Evolutionary conservation across 2,329 filamentous ascomycete species (phyloP).

Genomic region (Apiospora phragmitis): DNA sequence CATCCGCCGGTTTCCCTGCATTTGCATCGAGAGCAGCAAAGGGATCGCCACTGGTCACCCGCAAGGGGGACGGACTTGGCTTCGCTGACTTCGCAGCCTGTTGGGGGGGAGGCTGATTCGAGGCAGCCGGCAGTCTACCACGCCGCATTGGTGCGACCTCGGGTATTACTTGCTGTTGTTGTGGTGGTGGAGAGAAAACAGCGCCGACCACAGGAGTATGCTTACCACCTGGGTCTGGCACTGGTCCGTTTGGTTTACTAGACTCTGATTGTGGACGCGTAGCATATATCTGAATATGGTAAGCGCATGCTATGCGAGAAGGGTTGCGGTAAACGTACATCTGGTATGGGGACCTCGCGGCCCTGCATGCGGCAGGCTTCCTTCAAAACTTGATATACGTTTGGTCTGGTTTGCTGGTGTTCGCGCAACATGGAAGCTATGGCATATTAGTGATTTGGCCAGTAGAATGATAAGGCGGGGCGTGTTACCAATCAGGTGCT

Average conservation of each 20-base stretch:
- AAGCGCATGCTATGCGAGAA: constrained; percentile 18
- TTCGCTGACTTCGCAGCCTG: constrained; percentile 55
- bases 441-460: constrained; percentile 22
- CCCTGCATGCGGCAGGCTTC: constrained; percentile 90
- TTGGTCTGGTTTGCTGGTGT: constrained; percentile 75
- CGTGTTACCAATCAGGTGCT: constrained; percentile 81
- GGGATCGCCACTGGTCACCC: constrained; percentile 73
- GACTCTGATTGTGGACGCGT: constrained; percentile 64
- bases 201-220: constrained; percentile 71
- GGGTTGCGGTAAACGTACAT: constrained; percentile 59
- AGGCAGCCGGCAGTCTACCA: constrained; percentile 68
- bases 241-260: constrained; percentile 49
- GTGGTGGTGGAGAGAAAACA: constrained; percentile 73
- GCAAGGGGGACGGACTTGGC: constrained; percentile 67
- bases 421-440: constrained; percentile 88
- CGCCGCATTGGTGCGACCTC: constrained; percentile 93
- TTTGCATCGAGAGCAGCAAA: constrained; percentile 86
- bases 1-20: constrained; percentile 23
- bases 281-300: constrained; percentile 67
- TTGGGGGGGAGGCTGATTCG: constrained; percentile 36
- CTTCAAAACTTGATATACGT: constrained; percentile 88
- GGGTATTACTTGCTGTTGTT: constrained; percentile 73
- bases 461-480: constrained; percentile 2
- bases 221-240: constrained; percentile 51
- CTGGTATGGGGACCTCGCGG: constrained; percentile 81